Evolutionary conservation across 176 grass and related monocot genomes (phyloP), one percentile per base, ranked within the genome.

Genomic region (Urochloa ruziziensis): DNA sequence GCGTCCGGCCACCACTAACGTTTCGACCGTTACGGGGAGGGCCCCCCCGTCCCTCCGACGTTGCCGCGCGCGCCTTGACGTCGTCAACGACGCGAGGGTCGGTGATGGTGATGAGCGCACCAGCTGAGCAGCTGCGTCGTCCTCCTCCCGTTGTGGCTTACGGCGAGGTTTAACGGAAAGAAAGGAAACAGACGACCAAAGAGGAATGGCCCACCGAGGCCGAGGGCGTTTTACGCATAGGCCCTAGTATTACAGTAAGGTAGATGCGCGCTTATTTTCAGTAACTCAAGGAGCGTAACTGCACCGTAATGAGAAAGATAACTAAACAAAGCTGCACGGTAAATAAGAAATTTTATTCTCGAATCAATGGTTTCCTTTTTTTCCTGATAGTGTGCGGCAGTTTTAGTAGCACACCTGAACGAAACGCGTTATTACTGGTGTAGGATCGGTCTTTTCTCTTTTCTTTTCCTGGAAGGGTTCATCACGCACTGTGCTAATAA

Each of bases 11-110:
- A 56, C 63, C 65, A 75, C 76, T 54, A 69, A 35, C 51, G 70
- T 57, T 72, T 75, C 82, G 77, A 79, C 86, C 73, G 82, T 92
- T 92, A 88, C 67, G 37, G 59, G 4, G 76, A 34, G 7, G 28
- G 48, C 8, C 19, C 69, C n/a, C n/a, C 56, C 57, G 57, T 64
- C 34, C 73, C 32, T 32, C 27, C 67, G 74, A 64, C 57, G 74
- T 68, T 27, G 36, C 80, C 72, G 73, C 28, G 29, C 60, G 69
- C 29, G 21, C 42, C 56, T 64, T 79, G 56, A 87, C 89, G 88
- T 52, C 80, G 84, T 87, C 84, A 83, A 79, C 56, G 47, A 16
- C 11, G 28, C 15, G 21, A 18, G 44, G 34, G 36, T 59, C 74
- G 67, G 67, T n/a, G n/a, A n/a, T 9, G 39, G 39, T 40, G 7